phyloP scores from a whole-genome alignment of 2,329 filamentous ascomycete genomes.

The Verticillium zaregamsianum region DNA sequence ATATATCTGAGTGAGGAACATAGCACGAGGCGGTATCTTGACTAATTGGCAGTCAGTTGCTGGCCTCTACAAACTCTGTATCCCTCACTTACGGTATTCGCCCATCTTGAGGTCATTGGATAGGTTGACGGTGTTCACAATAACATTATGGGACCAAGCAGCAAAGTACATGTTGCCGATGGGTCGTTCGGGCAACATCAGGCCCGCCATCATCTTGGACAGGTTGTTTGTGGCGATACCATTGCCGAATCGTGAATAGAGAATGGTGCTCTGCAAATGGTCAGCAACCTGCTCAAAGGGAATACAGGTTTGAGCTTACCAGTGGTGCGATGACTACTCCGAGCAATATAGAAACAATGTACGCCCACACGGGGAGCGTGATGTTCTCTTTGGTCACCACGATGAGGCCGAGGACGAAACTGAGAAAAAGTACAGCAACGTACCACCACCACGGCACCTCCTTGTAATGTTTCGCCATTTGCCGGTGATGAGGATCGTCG shows the following conservation, averaged over 20 bases:
- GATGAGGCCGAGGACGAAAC: conserved; percentile 41
- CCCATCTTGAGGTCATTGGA: conserved; percentile 54
- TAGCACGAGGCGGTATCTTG: conserved; percentile 50
- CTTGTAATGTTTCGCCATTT: conserved; percentile 50
- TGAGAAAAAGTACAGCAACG: conserved; percentile 30
- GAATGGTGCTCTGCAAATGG: conserved; percentile 38
- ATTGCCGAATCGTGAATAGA: conserved; percentile 50
- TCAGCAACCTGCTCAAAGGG: conserved; percentile 7
- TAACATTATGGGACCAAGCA: conserved; percentile 55
- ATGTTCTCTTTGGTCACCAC: conserved; percentile 41
- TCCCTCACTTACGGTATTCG: conserved; percentile 43
- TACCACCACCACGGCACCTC: conserved; percentile 48
- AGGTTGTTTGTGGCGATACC: conserved; percentile 56
- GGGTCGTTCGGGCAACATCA: conserved; percentile 44
- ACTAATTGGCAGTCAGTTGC: conserved; percentile 24
- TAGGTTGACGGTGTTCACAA: conserved; percentile 43
- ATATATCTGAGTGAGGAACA: conserved; percentile 54
- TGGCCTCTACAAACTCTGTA: accelerated
- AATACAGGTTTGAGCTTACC: conserved; percentile 20
- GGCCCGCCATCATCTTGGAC: conserved; percentile 52
- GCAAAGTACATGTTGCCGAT: conserved; percentile 57
- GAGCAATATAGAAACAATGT: conserved; percentile 38
- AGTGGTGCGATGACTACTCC: conserved; percentile 47
- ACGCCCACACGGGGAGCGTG: conserved; percentile 42
- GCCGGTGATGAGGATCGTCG: conserved; percentile 46